phyloP scores from a whole-genome alignment of 345 rosid genomes.

The Carallia brachiata region DNA sequence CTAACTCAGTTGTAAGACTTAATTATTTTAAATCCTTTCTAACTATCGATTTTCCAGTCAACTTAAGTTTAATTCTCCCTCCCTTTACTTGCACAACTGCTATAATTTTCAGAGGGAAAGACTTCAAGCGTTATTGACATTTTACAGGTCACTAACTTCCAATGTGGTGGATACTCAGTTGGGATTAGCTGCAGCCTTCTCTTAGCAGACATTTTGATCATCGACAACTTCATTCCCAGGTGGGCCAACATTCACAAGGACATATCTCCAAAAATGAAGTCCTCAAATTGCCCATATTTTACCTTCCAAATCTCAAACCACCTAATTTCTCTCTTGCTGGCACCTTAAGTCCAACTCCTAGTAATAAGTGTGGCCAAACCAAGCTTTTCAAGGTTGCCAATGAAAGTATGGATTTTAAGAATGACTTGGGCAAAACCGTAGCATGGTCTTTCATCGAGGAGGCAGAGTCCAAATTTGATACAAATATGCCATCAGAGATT shows the following conservation, averaged over 20 bases:
- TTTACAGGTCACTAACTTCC: constrained; percentile 71
- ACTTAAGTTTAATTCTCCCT: too few species aligned
- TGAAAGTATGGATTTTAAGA: neutral
- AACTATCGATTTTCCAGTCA: too few species aligned
- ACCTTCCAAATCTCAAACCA: constrained; percentile 44
- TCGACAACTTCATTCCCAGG: constrained; percentile 45
- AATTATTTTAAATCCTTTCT: too few species aligned
- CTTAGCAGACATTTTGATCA: constrained; percentile 50
- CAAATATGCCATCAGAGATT: constrained; percentile 21
- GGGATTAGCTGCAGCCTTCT: constrained; percentile 82
- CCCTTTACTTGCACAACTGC: neutral
- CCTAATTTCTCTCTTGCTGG: neutral
- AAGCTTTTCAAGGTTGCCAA: constrained; percentile 26
- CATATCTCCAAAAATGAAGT: constrained; percentile 19
- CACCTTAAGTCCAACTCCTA: constrained; percentile 27
- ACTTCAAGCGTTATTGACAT: neutral
- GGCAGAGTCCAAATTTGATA: constrained; percentile 27
- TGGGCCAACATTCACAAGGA: constrained; percentile 59
- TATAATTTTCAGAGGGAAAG: neutral
- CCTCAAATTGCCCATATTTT: constrained; percentile 43
- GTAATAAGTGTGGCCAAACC: constrained; percentile 33
- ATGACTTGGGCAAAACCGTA: neutral
- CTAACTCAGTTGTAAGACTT: too few species aligned
- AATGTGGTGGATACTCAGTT: constrained; percentile 82
- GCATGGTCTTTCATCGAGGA: constrained; percentile 30